Evolutionary conservation across 352 stramenopile genomes (phyloP), one percentile per base, ranked within the genome.

Genomic region (Thalassiosira sp.): DNA sequence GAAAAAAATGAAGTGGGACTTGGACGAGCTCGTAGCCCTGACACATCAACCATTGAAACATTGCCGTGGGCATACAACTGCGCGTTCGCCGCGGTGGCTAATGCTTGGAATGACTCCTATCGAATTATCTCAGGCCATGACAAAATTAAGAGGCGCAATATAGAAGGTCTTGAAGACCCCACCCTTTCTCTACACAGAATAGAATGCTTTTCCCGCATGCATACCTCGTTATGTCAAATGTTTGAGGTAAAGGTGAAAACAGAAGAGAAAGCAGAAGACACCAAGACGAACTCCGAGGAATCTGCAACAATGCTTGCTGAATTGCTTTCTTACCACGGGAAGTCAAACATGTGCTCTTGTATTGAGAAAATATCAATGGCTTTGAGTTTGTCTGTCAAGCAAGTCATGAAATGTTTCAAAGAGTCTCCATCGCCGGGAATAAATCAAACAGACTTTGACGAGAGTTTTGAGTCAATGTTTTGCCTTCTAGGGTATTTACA

Each of bases 51-150:
- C 18, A 31, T 16, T 43, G 43, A 64, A 56, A 51, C 18, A 42
- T 49, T 72, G n/a, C 6, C 28, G 11, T 78, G 60, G 66, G 43
- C 49, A 20, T 75, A 54, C 27, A 72, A 71, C n/a, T 71, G 43
- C 42, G 74, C 46, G 7, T 53, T 82, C n/a, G 40, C 22, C 22
- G 45, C 51, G 6, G 33, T 77, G 49, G 31, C 56, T 22, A 72
- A 76, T 25, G 51, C 48, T 54, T 82, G 73, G 73, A 61, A 76
- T 25, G 61, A 70, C 25, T 74, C 67, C 20, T 73, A 82, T 63
- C 67, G 52, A 46, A 60, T 66, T 27, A 67, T 73, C 42, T 6
- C 62, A 2, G 16, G 25, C 11, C 3, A 37, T 43, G 45, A 1
- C 16, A 54, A 70, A 42, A 31, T 35, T 15, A 69, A 54, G 0